These are phyloP conservation scores for Podaxis mareebaensis DNA, from an alignment of 768 basidiomycete genomes.

Conservation along the genomic window DNA sequence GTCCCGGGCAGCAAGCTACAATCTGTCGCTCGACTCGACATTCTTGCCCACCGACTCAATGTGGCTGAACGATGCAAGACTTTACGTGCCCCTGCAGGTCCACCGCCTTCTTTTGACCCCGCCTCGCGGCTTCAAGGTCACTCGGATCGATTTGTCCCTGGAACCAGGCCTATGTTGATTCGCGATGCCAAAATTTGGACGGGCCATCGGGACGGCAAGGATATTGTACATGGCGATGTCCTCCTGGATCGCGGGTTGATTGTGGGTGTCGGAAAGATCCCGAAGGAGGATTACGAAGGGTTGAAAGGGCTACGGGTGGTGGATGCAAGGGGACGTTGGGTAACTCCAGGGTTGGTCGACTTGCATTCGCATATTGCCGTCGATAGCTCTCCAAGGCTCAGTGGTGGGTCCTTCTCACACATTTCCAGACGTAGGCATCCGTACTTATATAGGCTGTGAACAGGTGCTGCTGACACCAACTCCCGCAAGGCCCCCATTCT, in stretches of 20 bases:
- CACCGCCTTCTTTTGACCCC: conserved; percentile 23
- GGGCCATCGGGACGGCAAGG: conserved; percentile 55
- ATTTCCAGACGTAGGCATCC: not conserved
- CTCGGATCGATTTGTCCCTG: conserved; percentile 54
- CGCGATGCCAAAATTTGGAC: conserved; percentile 82
- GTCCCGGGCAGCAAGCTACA: not conserved
- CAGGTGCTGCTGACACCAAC: conserved; percentile 55
- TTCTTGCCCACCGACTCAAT: conserved; percentile 7
- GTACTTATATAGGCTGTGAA: not conserved
- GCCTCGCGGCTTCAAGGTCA: conserved; percentile 29
- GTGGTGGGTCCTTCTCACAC: conserved; percentile 25
- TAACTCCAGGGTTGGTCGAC: conserved; percentile 44
- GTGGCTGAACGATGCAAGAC: conserved; percentile 18
- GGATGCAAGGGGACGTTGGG: conserved; percentile 67
- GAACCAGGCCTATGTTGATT: conserved; percentile 55
- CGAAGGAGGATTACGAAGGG: conserved; percentile 18
- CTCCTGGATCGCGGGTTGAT: conserved; percentile 67
- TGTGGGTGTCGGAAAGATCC: conserved; percentile 47
- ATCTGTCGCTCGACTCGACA: conserved; percentile 3
- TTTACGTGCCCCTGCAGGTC: conserved; percentile 25
- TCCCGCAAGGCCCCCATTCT: conserved; percentile 50
- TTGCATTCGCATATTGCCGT: conserved; percentile 48
- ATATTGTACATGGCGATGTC: conserved; percentile 60
- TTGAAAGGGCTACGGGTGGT: conserved; percentile 34
- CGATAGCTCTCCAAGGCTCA: conserved; percentile 29